Base-by-base conservation (phyloP, 2,329 filamentous ascomycete genomes). In the Fusarium equiseti region DNA sequence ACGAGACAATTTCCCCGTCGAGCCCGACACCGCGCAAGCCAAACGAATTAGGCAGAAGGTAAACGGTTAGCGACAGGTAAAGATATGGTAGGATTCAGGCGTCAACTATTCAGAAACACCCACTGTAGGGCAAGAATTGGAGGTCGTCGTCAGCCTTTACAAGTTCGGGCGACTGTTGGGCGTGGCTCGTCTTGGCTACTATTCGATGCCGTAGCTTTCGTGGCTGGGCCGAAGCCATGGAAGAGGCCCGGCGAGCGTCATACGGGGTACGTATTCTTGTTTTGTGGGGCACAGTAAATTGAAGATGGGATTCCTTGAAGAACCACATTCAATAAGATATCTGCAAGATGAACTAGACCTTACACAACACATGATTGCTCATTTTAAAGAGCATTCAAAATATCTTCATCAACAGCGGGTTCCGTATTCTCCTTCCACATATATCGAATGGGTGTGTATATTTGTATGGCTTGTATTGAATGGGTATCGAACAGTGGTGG, bases 141-240 rank as follows among this genome's bases (percentile, higher is more conserved):
- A 53, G 48, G 73, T 72, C 68, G 74, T 76, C 74, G 74, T 76
- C 72, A 76, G 74, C 74, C 59, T 68, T 73, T 71, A 72, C 73
- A 75, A 71, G 71, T 63, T 71, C 31, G 58, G 63, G 63, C 51
- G 55, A 68, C 64, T 64, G 43, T 73, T 66, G 62, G 57, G 66
- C 66, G 71, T 70, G 59, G 67, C 58, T 54, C 50, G 46, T 73
- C 68, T 65, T 69, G 70, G 60, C 62, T 60, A 65, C 68, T 58
- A 74, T 68, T 70, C 63, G 61, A 65, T 66, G 59, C 68, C 48
- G 70, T 69, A 70, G 57, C 66, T 66, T 63, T 62, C 55, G 71
- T 75, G 73, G 73, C 72, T 75, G 66, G 70, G 70, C 60, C 29
- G 49, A 43, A 63, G 52, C 54, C 54, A 55, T 52, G 50, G 50